Evolutionary conservation across 2,329 filamentous ascomycete genomes (phyloP).

Genomic region (Aspergillus hortae): DNA sequence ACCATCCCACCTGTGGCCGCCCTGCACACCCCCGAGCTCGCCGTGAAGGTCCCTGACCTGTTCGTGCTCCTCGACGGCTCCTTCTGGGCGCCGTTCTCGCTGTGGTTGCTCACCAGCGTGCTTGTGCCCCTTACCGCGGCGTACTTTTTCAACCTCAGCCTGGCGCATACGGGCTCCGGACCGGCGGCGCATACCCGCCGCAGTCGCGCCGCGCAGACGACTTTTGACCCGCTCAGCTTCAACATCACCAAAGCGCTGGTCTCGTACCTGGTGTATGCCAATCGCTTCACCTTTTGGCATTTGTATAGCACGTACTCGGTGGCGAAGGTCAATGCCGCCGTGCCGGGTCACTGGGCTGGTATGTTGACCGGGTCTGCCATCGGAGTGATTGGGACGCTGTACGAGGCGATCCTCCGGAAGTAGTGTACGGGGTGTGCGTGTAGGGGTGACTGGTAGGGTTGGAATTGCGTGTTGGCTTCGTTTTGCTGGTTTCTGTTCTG

Average conservation of each 20-base stretch:
- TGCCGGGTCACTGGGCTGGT: conserved; percentile 39
- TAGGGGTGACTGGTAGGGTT: background rate
- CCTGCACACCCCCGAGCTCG: conserved; percentile 55
- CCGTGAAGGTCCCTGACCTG: conserved; percentile 72
- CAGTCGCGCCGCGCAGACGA: conserved; percentile 20
- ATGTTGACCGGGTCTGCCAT: conserved; percentile 41
- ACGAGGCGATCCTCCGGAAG: conserved; percentile 46
- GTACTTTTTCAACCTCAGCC: conserved; percentile 87
- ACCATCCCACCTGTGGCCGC: conserved; percentile 62
- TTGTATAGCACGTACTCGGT: conserved; percentile 35
- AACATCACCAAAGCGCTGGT: conserved; percentile 83
- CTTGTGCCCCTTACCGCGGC: conserved; percentile 67
- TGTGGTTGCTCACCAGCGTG: conserved; percentile 73
- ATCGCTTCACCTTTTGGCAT: conserved; percentile 36
- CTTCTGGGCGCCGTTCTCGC: conserved; percentile 79
- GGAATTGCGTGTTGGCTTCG: background rate
- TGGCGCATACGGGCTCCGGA: conserved; percentile 39
- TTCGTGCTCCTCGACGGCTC: conserved; percentile 70
- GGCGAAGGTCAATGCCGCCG: conserved; percentile 33
- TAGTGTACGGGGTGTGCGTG: conserved; percentile 13
- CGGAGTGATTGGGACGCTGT: conserved; percentile 41
- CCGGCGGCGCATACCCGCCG: conserved; percentile 24
- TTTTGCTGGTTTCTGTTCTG: background rate
- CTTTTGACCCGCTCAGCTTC: conserved; percentile 81
- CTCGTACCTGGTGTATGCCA: conserved; percentile 75